Evolutionary conservation across 1,284 basidiomycete species (phyloP), one percentile per base, ranked within the genome.

Genomic region (Papiliotrema terrestris): DNA sequence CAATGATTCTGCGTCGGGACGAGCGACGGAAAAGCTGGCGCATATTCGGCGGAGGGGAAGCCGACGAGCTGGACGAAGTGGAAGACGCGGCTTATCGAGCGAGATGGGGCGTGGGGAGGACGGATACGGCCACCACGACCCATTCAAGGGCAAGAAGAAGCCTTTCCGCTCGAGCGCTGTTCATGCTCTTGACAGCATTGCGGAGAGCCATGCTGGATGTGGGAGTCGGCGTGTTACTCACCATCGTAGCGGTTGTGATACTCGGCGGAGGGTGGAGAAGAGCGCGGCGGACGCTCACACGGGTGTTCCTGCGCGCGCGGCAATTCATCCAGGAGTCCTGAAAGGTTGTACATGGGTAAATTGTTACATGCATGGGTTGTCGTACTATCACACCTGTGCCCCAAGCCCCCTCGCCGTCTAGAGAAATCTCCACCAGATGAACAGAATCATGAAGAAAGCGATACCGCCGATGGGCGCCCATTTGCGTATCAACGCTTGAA

Each of bases 401-500:
- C 17, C 8, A 38, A 23, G 29, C 23, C 8, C 8, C 38, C 29
- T 32, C 17, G 26, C 35, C 17, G 14, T 20, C 39, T 54, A 79
- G 62, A 79, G 81, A 78, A 98, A 95, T 72, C 87, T 86, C 88
- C 92, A 96, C 82, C 87, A 97, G 48, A 98, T 75, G 65, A 98
- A 80, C 58, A 98, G 81, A 63, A 98, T 80, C 61, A 97, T 76
- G 67, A 97, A 80, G 59, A 95, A 78, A 19, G 81, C 83, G 49
- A 94, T 82, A 19, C 86, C 91, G 51, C 83, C 91, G 52, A 96
- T 74, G 8, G 95, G 95, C 39, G 94, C 96, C 78, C 94, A 99
- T 75, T 98, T 92, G 60, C 95, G 86, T 63, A 96, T 78, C 84
- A 98, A 86, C 8, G 93, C 91, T 65, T 96, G 85, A 48, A 95